phyloP scores from a whole-genome alignment of 2,329 filamentous ascomycete species.

The Cadophora sp. region DNA sequence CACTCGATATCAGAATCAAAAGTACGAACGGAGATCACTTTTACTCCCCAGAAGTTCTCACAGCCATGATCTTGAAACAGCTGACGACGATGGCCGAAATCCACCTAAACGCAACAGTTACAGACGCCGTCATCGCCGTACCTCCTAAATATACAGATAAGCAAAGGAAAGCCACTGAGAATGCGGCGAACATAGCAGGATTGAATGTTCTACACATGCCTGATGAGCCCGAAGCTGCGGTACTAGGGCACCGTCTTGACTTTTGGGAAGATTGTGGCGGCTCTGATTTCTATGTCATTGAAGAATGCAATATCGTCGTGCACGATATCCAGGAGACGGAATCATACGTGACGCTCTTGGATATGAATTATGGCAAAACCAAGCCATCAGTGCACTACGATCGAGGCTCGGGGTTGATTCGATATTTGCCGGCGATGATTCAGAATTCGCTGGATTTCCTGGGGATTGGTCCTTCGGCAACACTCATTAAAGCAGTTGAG shows the following conservation, averaged over 20 bases:
- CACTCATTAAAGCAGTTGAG: not conserved
- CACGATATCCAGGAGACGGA: slow-evolving; percentile 9
- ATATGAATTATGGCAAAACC: not conserved
- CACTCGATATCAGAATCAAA: not conserved
- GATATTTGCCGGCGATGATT: not conserved
- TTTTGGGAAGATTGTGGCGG: not conserved
- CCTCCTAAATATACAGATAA: not conserved
- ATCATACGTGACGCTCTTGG: not conserved
- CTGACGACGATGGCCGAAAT: slow-evolving; percentile 3
- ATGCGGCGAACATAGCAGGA: not conserved
- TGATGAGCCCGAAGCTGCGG: slow-evolving; percentile 7
- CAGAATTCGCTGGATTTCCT: not conserved
- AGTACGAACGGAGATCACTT: not conserved
- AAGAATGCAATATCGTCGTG: not conserved
- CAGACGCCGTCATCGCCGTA: not conserved
- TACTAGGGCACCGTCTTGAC: not conserved
- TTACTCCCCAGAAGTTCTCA: not conserved
- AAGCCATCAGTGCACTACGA: not conserved
- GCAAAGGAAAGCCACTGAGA: not conserved
- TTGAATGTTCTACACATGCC: not conserved
- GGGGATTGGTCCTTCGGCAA: not conserved
- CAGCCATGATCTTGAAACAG: not conserved
- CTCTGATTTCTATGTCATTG: not conserved
- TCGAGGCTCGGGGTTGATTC: not conserved
- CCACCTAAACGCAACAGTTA: not conserved